A percentile compares a stretch with the other conserved stretches of the same genome.
phyloP scores from a whole-genome alignment of 306 rosid genomes.

The Castanea sativa region DNA sequence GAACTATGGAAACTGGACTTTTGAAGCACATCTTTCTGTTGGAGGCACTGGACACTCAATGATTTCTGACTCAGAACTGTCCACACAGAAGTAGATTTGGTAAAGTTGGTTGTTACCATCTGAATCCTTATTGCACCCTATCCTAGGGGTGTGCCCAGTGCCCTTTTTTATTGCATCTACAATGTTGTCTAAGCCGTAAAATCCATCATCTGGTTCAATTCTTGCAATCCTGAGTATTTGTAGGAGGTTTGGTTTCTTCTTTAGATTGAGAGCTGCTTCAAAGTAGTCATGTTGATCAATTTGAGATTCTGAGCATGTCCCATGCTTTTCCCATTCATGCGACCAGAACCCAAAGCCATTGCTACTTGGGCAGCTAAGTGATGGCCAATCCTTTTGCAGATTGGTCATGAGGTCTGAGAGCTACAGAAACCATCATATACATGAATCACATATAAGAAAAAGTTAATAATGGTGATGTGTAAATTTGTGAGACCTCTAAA shows the following conservation, averaged over 20 bases:
- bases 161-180: slow-evolving; percentile 47
- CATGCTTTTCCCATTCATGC: slow-evolving; percentile 86
- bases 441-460: too few relatives aligned
- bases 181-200: slow-evolving; percentile 44
- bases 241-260: slow-evolving; percentile 54
- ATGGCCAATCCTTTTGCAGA: not conserved
- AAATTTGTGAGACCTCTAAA: too few relatives aligned
- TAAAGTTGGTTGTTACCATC: slow-evolving; percentile 45
- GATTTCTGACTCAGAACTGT: slow-evolving; percentile 49
- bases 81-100: slow-evolving; percentile 63
- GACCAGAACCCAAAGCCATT: slow-evolving; percentile 71
- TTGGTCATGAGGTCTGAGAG: too few relatives aligned
- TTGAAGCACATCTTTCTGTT: not conserved
- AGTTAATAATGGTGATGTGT: too few relatives aligned
- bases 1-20: slow-evolving; percentile 48
- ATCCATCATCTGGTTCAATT: slow-evolving; percentile 56
- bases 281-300: slow-evolving; percentile 66
- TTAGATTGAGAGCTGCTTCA: slow-evolving; percentile 57
- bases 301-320: slow-evolving; percentile 69
- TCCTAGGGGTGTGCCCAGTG: slow-evolving; percentile 45
- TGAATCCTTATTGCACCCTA: slow-evolving; percentile 56
- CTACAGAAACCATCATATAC: too few relatives aligned
- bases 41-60: slow-evolving; percentile 47
- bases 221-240: slow-evolving; percentile 48
- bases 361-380: slow-evolving; percentile 87